phyloP scores from a whole-genome alignment of 2,329 filamentous ascomycete species.

The Xylariales sp. region DNA sequence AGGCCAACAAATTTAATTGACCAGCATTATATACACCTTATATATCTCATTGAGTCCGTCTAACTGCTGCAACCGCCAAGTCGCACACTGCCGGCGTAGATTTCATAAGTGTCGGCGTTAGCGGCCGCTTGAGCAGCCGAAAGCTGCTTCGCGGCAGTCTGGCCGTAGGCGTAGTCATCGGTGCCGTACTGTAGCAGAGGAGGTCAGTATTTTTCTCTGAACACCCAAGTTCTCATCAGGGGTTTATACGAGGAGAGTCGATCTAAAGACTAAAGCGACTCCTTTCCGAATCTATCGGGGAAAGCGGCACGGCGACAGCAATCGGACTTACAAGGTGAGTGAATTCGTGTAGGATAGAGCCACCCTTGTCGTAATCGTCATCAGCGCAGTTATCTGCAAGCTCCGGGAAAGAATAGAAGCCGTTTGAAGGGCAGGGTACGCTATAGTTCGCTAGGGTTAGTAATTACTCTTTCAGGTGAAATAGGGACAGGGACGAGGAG shows the following conservation, averaged over 20 bases:
- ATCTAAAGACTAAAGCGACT: not conserved
- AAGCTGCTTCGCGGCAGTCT: constrained; percentile 32
- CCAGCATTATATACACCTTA: constrained; percentile 13
- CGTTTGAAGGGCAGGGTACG: constrained; percentile 34
- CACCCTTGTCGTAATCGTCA: constrained; percentile 40
- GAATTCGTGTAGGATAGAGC: constrained; percentile 39
- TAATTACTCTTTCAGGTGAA: no score
- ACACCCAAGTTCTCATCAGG: not conserved
- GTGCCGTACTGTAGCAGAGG: constrained; percentile 34
- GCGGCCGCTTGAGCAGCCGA: constrained; percentile 36
- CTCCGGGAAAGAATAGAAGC: constrained; percentile 36
- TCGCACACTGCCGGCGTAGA: constrained; percentile 40
- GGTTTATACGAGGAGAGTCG: not conserved
- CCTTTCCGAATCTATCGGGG: not conserved
- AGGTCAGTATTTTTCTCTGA: constrained; percentile 17
- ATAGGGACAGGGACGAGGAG: no score
- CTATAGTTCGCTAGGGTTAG: no score
- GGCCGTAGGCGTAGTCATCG: constrained; percentile 38
- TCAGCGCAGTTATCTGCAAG: constrained; percentile 29
- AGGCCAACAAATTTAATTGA: constrained; percentile 1
- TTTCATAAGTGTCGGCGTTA: constrained; percentile 41
- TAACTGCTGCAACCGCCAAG: constrained; percentile 42
- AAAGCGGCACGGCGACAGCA: not conserved
- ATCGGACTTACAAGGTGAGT: constrained; percentile 35
- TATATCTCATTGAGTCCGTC: constrained; percentile 9